A percentile compares a stretch with the other conserved stretches of the same genome.
Conservation (phyloP, 2,329 filamentous ascomycete genomes). For the Grosmannia huntii region DNA sequence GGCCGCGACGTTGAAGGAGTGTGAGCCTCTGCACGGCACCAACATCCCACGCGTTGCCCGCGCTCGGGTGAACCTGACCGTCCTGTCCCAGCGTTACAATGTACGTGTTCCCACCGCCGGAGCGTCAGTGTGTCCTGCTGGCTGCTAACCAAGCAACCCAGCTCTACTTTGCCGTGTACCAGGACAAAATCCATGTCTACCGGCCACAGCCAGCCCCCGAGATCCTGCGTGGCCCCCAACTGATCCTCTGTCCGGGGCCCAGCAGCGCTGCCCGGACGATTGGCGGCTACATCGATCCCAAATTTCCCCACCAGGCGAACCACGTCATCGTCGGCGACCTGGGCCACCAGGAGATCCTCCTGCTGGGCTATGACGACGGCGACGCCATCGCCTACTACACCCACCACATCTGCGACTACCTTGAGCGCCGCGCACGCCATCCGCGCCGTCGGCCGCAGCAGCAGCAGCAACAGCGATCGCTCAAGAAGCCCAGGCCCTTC, state of each 20-base stretch:
- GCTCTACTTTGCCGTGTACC: conserved; percentile 50
- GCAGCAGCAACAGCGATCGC: not conserved
- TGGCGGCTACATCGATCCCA: conserved; percentile 38
- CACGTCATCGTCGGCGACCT: conserved; percentile 56
- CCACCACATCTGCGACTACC: conserved; percentile 31
- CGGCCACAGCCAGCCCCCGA: conserved; percentile 34
- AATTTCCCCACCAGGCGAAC: conserved; percentile 51
- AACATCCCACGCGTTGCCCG: conserved; percentile 17
- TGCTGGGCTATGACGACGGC: conserved; percentile 60
- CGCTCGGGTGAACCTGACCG: conserved; percentile 41
- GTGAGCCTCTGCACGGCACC: not conserved
- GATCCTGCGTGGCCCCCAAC: conserved; percentile 34
- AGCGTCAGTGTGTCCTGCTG: not conserved
- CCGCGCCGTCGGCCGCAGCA: not conserved
- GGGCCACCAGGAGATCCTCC: conserved; percentile 55
- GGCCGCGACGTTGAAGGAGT: not conserved
- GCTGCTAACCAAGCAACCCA: conserved; percentile 15
- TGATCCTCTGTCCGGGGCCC: conserved; percentile 33
- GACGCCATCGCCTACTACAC: conserved; percentile 62
- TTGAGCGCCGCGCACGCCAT: conserved; percentile 17
- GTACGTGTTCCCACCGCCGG: conserved; percentile 19
- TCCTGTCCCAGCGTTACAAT: conserved; percentile 44
- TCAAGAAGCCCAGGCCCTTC: conserved; percentile 31
- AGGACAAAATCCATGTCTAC: conserved; percentile 44
- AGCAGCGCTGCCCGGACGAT: conserved; percentile 26